These are phyloP conservation scores for Fusarium bactridioides DNA, from an alignment of 2,329 filamentous ascomycete genomes.

Conservation along the genomic window DNA sequence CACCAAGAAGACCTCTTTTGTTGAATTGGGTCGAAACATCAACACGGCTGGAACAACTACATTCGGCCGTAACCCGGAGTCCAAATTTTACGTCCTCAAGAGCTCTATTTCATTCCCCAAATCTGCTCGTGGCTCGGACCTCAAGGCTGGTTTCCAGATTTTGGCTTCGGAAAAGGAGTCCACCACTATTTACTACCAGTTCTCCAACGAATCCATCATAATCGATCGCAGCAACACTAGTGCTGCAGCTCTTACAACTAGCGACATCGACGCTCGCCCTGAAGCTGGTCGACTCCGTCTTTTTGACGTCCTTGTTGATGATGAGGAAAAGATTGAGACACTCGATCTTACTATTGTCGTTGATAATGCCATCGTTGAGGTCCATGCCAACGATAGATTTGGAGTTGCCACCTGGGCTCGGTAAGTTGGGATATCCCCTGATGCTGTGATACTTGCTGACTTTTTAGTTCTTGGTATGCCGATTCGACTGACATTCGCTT, in stretches of 20 bases:
- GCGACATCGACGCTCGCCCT: constrained; percentile 48
- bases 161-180: constrained; percentile 50
- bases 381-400: constrained; percentile 53
- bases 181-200: constrained; percentile 55
- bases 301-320: constrained; percentile 48
- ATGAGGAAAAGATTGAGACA: constrained; percentile 45
- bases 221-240: constrained; percentile 52
- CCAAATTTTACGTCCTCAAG: constrained; percentile 51
- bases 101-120: constrained; percentile 48
- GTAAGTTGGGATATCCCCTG: constrained; percentile 39
- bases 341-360: constrained; percentile 52
- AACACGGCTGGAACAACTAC: constrained; percentile 19
- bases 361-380: constrained; percentile 49
- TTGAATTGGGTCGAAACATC: constrained; percentile 37
- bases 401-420: constrained; percentile 53
- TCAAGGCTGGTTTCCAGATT: constrained; percentile 53
- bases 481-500: constrained; percentile 47
- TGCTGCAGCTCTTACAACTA: constrained; percentile 49
- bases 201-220: constrained; percentile 53
- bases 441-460: constrained; percentile 18
- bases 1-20: constrained; percentile 34
- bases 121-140: constrained; percentile 44
- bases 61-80: constrained; percentile 26
- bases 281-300: constrained; percentile 50
- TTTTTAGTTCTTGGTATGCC: constrained; percentile 47